A percentile compares a stretch with the other conserved stretches of the same genome.
Evolutionary conservation across 345 rosid species (phyloP).

Genomic region (Eucalyptus polybractea): DNA sequence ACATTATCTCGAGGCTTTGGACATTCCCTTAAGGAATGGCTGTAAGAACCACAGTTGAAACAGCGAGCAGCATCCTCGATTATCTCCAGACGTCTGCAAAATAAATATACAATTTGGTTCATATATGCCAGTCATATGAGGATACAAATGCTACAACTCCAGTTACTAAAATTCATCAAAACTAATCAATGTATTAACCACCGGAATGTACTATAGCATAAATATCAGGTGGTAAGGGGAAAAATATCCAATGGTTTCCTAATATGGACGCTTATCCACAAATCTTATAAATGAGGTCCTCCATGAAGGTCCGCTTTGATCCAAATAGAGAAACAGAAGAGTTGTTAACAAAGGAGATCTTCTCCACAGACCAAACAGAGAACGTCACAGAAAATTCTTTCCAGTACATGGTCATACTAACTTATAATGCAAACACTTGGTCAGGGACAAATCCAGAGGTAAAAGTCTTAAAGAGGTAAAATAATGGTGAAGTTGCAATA

Average conservation of each 20-base stretch:
- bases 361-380: neutral
- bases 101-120: neutral
- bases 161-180: neutral
- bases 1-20: conserved; percentile 70
- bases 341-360: neutral
- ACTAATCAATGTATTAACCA: neutral
- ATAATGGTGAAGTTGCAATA: neutral
- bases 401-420: neutral
- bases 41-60: conserved; percentile 89
- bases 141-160: neutral
- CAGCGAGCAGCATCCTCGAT: conserved; percentile 71
- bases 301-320: neutral
- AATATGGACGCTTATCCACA: neutral
- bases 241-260: neutral
- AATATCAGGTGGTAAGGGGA: neutral
- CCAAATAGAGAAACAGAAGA: neutral
- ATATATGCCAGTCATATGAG: neutral
- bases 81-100: conserved; percentile 63
- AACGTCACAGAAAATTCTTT: neutral
- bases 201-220: neutral
- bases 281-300: neutral
- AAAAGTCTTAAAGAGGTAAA: neutral
- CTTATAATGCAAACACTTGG: neutral
- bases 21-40: conserved; percentile 82
- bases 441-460: neutral